Base-by-base conservation (phyloP, 768 basidiomycete genomes). In the Clitopilus passeckerianus region DNA sequence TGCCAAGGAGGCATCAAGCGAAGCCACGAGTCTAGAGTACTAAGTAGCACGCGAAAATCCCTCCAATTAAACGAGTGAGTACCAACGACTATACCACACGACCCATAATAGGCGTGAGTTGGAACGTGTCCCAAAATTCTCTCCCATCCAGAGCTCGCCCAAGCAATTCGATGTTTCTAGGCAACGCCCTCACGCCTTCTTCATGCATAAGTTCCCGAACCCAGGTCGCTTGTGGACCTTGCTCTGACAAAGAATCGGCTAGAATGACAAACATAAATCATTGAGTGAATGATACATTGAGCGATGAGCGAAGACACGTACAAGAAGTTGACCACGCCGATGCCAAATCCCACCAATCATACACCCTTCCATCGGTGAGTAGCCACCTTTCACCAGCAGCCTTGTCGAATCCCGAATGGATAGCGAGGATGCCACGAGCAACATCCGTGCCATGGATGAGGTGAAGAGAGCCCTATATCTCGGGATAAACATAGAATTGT, bases 341-440 rank as follows among this genome's bases (percentile, higher is more conserved):
- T 0, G 80, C 82, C 4, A 86, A 72, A 63, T 86, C 83, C 85
- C 85, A 87, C 86, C 86, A 87, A 67, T 88, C 86, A 64, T 86
- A 85, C 37, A 84, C 77, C 6, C 82, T 77, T 18, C 73, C 74
- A 61, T 86, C 83, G 2, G 80, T 83, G 34, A 85, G 67, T 3
- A 85, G 65, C 84, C 83, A 86, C 6, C 85, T 76, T 65, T 85
- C 75, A 0, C 83, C 84, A 3, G 68, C 61, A 1, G 83, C 79
- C 46, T 74, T 75, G 27, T 61, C 56, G 54, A 80, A 80, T 27
- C 80, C 61, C 10, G 63, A 63, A 63, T 82, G 82, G 1, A 87
- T 76, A n/a, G 85, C 84, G 33, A 87, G 70, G 63, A 88, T 78
- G 9, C 81, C 81, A 14, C 83, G 78, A 14, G 86, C 76, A 54